Percentiles rank a stretch among this genome's conserved stretches.
Evolutionary conservation across 345 rosid genomes (phyloP).

Genomic region (Eucalyptus regnans): DNA sequence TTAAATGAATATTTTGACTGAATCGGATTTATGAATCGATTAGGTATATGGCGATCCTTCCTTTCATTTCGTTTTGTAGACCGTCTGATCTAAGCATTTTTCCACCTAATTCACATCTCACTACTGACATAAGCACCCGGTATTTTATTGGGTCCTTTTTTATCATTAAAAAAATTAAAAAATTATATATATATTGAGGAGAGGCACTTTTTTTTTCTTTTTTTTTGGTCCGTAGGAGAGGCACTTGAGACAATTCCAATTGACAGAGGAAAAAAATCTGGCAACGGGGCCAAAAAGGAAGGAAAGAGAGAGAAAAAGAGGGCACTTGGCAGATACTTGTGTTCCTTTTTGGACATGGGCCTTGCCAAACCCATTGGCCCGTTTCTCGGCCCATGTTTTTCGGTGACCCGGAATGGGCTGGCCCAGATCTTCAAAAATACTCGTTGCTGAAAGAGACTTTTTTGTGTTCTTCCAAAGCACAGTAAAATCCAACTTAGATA

Average conservation of each 20-base stretch:
- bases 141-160: neutral
- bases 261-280: neutral
- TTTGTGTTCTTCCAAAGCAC: neutral
- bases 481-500: neutral
- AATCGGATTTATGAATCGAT: accelerated
- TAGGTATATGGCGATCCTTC: neutral
- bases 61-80: neutral
- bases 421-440: neutral
- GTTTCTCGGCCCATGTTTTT: neutral
- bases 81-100: neutral
- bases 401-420: neutral
- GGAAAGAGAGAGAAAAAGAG: neutral
- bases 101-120: neutral
- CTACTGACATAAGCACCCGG: neutral
- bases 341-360: neutral
- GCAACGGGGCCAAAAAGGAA: neutral
- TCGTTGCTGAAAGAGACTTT: neutral
- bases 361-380: neutral
- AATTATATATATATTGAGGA: too few relatives aligned
- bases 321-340: neutral
- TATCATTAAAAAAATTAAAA: neutral
- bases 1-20: too few relatives aligned
- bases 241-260: neutral
- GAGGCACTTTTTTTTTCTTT: neutral
- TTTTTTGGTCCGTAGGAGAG: neutral